Conservation (phyloP, 2,329 filamentous ascomycete species). For the Penicillium sp. region DNA sequence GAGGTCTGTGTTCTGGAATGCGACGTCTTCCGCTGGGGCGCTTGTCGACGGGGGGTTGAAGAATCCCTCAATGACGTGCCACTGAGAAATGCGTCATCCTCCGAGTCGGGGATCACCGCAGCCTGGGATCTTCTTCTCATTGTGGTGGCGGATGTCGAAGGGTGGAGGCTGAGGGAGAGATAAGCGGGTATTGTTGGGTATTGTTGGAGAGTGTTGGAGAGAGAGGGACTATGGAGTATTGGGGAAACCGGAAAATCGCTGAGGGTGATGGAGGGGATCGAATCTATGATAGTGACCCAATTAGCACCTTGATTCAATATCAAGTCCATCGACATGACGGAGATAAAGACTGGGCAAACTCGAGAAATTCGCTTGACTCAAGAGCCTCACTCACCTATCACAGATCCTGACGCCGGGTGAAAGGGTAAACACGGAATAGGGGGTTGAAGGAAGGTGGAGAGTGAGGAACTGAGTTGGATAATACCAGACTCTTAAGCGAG, state of each 20-base stretch:
- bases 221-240: background rate
- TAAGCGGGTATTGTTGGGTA: background rate
- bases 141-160: background rate
- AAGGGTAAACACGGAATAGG: background rate
- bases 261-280: background rate
- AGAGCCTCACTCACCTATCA: background rate
- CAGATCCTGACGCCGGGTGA: background rate
- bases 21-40: conserved; percentile 21
- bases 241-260: background rate
- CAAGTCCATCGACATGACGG: background rate
- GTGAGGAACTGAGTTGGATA: background rate
- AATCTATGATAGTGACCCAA: background rate
- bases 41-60: conserved; percentile 19
- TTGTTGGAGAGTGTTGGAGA: background rate
- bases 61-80: conserved; percentile 27
- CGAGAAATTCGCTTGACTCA: background rate
- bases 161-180: background rate
- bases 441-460: background rate
- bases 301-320: background rate
- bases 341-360: background rate
- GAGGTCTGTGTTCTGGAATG: conserved; percentile 24
- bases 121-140: conserved; percentile 27
- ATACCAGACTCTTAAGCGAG: background rate
- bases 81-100: conserved; percentile 27
- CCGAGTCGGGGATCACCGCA: conserved; percentile 29